phyloP scores from a whole-genome alignment of 192 early-diverging fungal genomes.

The Coemansia sp. region DNA sequence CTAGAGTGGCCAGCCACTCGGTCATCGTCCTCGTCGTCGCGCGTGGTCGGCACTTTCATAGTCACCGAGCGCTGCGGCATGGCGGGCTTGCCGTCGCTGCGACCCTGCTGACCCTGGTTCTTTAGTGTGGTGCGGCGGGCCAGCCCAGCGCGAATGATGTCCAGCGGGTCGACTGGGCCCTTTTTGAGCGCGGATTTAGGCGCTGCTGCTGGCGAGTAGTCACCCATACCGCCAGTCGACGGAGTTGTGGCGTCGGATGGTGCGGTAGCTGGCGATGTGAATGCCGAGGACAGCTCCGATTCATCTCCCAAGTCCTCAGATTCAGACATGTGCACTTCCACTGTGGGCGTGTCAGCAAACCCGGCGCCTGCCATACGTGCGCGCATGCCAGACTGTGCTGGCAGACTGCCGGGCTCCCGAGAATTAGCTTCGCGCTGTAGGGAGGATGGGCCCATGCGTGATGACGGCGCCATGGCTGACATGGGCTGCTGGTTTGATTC shows the following conservation, averaged over 20 bases:
- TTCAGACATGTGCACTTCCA: constrained; percentile 21
- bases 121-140: constrained; percentile 51
- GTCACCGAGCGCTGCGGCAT: constrained; percentile 45
- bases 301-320: constrained; percentile 15
- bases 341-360: constrained; percentile 16
- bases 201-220: background rate
- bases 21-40: constrained; percentile 13
- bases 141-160: constrained; percentile 52
- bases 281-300: constrained; percentile 22
- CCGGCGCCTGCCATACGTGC: constrained; percentile 1
- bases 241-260: constrained; percentile 1
- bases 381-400: constrained; percentile 14
- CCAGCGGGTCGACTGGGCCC: constrained; percentile 47
- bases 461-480: background rate
- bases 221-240: background rate
- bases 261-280: constrained; percentile 19
- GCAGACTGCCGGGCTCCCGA: constrained; percentile 19
- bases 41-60: constrained; percentile 18
- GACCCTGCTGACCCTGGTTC: constrained; percentile 39
- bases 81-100: constrained; percentile 11
- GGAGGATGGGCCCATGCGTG: constrained; percentile 14
- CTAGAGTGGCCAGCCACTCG: background rate
- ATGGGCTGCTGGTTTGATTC: constrained; percentile 24
- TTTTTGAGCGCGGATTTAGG: constrained; percentile 41
- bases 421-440: constrained; percentile 13